phyloP scores from a whole-genome alignment of 2,329 filamentous ascomycete genomes.

The Lachnellula hyalina region DNA sequence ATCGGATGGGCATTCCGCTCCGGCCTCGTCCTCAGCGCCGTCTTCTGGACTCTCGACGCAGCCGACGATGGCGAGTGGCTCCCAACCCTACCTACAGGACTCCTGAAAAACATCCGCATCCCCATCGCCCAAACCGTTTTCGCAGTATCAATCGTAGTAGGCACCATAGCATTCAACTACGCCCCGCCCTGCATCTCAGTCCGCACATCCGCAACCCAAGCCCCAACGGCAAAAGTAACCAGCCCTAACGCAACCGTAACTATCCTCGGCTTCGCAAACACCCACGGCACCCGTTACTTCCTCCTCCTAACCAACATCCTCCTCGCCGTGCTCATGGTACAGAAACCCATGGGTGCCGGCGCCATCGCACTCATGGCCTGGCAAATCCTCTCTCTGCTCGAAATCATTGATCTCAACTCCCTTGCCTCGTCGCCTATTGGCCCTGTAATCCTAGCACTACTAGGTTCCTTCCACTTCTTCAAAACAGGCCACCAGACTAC shows the following conservation, averaged over 20 bases:
- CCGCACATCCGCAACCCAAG: constrained; percentile 36
- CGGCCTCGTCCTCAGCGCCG: constrained; percentile 68
- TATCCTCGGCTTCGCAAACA: constrained; percentile 86
- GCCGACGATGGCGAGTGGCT: constrained; percentile 85
- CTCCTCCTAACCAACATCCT: constrained; percentile 76
- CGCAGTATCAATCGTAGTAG: constrained; percentile 74
- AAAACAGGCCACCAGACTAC: constrained; percentile 95
- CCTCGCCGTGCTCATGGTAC: constrained; percentile 70
- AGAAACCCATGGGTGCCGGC: constrained; percentile 91
- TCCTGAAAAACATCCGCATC: constrained; percentile 68
- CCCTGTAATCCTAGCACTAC: constrained; percentile 75
- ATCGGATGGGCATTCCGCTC: constrained; percentile 73
- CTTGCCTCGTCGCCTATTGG: constrained; percentile 69
- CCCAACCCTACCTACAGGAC: constrained; percentile 47
- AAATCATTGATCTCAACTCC: constrained; percentile 56
- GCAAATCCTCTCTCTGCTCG: constrained; percentile 77
- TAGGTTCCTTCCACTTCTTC: constrained; percentile 94
- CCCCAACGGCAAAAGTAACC: constrained; percentile 14
- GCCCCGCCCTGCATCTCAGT: constrained; percentile 80
- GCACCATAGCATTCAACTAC: constrained; percentile 80
- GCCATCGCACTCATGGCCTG: constrained; percentile 77
- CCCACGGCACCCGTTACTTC: constrained; percentile 87
- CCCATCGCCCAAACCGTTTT: constrained; percentile 76
- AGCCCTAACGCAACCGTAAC: constrained; percentile 53
- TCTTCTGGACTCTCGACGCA: constrained; percentile 86